Evolutionary conservation across 2,329 filamentous ascomycete genomes (phyloP), one percentile per base, ranked within the genome.

Genomic region (Penicillium sp.): DNA sequence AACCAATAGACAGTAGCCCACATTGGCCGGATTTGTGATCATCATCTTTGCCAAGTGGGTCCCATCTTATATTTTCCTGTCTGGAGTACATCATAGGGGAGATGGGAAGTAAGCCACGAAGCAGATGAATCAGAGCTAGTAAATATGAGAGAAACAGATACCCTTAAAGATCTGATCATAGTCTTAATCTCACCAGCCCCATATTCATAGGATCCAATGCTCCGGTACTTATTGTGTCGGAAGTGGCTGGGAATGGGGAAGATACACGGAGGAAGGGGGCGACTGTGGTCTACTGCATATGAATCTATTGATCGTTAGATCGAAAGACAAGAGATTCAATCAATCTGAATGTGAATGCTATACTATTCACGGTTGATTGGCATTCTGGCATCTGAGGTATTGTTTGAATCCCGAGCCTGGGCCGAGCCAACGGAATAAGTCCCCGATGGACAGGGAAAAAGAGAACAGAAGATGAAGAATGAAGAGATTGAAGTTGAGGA

Each of bases 191-290:
- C 3, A 6, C 30, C 14, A 33, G 3, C n/a, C 3, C 33, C 4
- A 14, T 18, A 18, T 38, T 28, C 18, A 33, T 14, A 18, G 12
- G 22, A 30, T 13, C 28, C 37, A 44, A 44, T 37, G 35, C 33
- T 37, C 33, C 46, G 27, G 45, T 36, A 35, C 6, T 18, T 27
- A 19, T 37, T 37, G n/a, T 31, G 18, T 33, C 46, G 39, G 46
- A 43, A 37, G 39, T 48, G 46, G 46, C 46, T 48, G 46, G 39
- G 45, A 19, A 38, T 43, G 19, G 18, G 45, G n/a, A n/a, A 48
- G 39, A 48, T 27, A 35, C 39, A 37, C 3, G 13, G 22, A 36
- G 10, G 29, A 19, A 18, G 30, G 25, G 25, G 35, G 34, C 11
- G 22, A 28, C 11, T 4, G 30, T 16, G 25, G 35, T 35, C 11